A percentile compares a stretch with the other conserved stretches of the same genome.
phyloP scores from a whole-genome alignment of 2,329 filamentous ascomycete species.

The Boeremia lycopersici region DNA sequence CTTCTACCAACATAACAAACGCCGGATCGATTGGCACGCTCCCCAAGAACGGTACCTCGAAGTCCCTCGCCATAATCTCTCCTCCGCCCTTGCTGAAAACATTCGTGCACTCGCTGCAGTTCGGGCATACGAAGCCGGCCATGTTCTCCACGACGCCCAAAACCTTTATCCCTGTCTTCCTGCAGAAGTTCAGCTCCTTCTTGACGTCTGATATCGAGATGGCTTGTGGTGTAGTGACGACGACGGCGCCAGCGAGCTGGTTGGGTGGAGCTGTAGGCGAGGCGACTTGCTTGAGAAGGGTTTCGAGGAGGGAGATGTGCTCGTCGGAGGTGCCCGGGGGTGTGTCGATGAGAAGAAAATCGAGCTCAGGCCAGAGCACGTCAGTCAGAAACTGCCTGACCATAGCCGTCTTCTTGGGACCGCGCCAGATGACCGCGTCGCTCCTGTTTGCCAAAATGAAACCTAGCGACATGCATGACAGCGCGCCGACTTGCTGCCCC shows the following conservation, averaged over 20 bases:
- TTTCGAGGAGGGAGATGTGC: conserved; percentile 93
- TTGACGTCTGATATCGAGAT: conserved; percentile 92
- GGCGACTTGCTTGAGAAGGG: conserved; percentile 58
- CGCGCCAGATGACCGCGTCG: conserved; percentile 95
- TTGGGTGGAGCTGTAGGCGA: conserved; percentile 49
- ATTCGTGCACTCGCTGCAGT: conserved; percentile 83
- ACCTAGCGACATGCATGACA: conserved; percentile 89
- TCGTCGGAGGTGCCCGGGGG: conserved; percentile 96
- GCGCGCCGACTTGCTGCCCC: conserved; percentile 59
- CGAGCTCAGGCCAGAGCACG: conserved; percentile 83
- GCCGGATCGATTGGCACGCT: conserved; percentile 90
- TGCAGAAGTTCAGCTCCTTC: conserved; percentile 93
- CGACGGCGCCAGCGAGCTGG: conserved; percentile 83
- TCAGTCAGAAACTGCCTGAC: conserved; percentile 94
- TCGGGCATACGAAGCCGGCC: conserved; percentile 85
- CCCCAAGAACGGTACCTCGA: conserved; percentile 81
- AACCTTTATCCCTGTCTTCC: conserved; percentile 78
- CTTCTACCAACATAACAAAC: conserved; percentile 87
- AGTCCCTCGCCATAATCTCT: conserved; percentile 85
- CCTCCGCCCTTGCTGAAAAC: conserved; percentile 93
- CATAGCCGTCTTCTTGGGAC: conserved; percentile 99
- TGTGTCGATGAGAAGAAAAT: conserved; percentile 93
- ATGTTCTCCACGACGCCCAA: conserved; percentile 97
- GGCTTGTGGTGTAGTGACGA: conserved; percentile 95
- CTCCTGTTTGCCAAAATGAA: conserved; percentile 83